Base-by-base conservation (phyloP, 306 rosid genomes). In the Fragaria iinumae region DNA sequence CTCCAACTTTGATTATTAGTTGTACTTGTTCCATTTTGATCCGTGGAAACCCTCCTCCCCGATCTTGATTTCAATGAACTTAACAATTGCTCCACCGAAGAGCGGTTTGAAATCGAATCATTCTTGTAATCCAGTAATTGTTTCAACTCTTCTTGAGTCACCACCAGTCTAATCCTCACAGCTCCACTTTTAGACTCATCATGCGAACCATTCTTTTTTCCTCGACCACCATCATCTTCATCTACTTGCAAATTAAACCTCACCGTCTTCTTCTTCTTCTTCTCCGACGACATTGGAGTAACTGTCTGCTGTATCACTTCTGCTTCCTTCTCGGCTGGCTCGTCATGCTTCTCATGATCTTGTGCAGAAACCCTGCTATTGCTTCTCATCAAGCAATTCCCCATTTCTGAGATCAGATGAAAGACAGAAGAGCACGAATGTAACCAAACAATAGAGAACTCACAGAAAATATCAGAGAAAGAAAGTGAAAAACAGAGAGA, bases 161-260 rank as follows among this genome's bases (percentile, higher is more conserved):
- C 82, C 83, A 90, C 90, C 81, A 92, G 70, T 74, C 83, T 88
- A 82, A 95, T 84, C 89, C 97, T 95, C 89, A 90, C 86, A 62
- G 45, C 55, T 59, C 89, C 90, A 45, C 82, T 83, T 66, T 75
- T 84, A n/a, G 83, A 72, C 36, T 76, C 65, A n/a, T 77, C 81
- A 16, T 5, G 4, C 43, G 1, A 36, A 11, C 27, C 43, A 9
- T 2, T 36, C 23, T 65, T 65, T 14, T 60, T 27, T 20, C 29
- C 81, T 57, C 41, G 43, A 29, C 20, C 69, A 23, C 39, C 76
- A 67, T 55, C 86, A 71, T 80, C 70, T 14, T 72, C 60, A 16
- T 75, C 82, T 41, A 79, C 82, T 47, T 45, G 38, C 8, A 76
- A 53, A 39, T 25, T 71, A 66, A 83, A 79, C 44, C 77, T 82